Percentiles rank a stretch among this genome's conserved stretches.
These are phyloP conservation scores for Metarhizium rileyi DNA, from an alignment of 2,329 filamentous ascomycete genomes.

Conservation along the genomic window DNA sequence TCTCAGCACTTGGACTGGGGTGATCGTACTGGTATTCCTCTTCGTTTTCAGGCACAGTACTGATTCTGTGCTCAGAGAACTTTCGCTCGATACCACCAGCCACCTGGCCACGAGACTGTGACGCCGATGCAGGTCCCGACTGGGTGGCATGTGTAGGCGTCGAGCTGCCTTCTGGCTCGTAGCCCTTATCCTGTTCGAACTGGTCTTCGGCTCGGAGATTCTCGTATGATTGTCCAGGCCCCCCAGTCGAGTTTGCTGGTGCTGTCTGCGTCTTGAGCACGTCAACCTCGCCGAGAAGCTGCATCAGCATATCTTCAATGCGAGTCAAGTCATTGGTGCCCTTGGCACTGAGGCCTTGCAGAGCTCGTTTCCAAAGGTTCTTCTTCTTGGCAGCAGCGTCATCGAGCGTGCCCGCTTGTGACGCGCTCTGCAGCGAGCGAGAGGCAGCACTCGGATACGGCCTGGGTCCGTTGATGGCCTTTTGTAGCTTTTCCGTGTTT, in stretches of 20 bases:
- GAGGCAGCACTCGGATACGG: conserved; percentile 62
- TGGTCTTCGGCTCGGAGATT: conserved; percentile 52
- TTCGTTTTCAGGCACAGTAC: conserved; percentile 76
- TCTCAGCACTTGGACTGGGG: conserved; percentile 29
- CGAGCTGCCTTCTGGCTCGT: conserved; percentile 77
- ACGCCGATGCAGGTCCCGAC: conserved; percentile 64
- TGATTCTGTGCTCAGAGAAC: conserved; percentile 71
- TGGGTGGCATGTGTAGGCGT: conserved; percentile 59
- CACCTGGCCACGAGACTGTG: conserved; percentile 33
- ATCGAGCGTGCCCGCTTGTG: conserved; percentile 44
- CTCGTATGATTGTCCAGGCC: conserved; percentile 55
- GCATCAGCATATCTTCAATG: conserved; percentile 87
- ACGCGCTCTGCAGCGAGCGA: conserved; percentile 48
- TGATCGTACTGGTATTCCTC: conserved; percentile 58
- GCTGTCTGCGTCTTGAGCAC: conserved; percentile 57
- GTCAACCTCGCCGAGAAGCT: conserved; percentile 86
- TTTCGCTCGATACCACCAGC: conserved; percentile 41
- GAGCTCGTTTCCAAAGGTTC: conserved; percentile 87
- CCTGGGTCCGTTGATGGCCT: conserved; percentile 74
- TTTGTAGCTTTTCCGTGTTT: conserved; percentile 78
- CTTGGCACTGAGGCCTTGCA: conserved; percentile 82
- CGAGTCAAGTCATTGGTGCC: conserved; percentile 78
- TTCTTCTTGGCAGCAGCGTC: conserved; percentile 67
- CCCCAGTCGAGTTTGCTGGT: conserved; percentile 30
- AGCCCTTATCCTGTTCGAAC: conserved; percentile 62